Base-by-base conservation (phyloP, 805 yeast genomes). In the Citeromyces matritensis region DNA sequence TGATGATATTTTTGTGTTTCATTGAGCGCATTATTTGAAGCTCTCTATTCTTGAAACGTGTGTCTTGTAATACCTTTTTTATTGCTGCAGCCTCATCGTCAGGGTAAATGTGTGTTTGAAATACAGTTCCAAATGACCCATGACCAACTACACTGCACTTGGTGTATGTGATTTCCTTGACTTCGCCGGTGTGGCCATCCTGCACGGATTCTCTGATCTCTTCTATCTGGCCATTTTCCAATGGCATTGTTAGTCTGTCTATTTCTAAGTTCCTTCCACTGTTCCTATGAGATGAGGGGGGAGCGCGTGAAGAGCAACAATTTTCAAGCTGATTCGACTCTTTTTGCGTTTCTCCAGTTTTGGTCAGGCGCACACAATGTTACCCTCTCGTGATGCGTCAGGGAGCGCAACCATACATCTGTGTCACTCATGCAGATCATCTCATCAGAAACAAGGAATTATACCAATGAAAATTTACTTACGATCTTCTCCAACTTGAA, bases 91-190 rank as follows among this genome's bases (percentile, higher is more conserved):
- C 68, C 43, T 76, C 81, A 37, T 79, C 73, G 14, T 79, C 65
- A 11, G 88, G 85, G 37, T 69, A 48, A 26, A 91, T 61, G 36
- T 70, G 73, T 5, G 95, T 84, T 42, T 83, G 91, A 50, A 84
- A 85, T n/a, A 91, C 98, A 23, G 85, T 86, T 3, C 98, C 98
- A 58, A 91, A 91, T n/a, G 97, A 86, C 8, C 98, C 98, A 54
- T 83, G 93, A n/a, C 98, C 98, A 27, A 88, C 91, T 66, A 86
- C 85, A 42, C 82, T 79, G 26, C 82, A 70, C 44, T 78, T 84
- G 11, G 86, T 78, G 57, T 82, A 84, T 30, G 75, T 71, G 34
- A 88, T 68, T 32, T 69, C 66, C 31, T 63, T 60, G 21, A 60
- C 45, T 39, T 72, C 73, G 34, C 80, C 84, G 6, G 77, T 69